Evolutionary conservation across 2,329 filamentous ascomycete species (phyloP), one percentile per base, ranked within the genome.

Genomic region (Ascosphaera apis): DNA sequence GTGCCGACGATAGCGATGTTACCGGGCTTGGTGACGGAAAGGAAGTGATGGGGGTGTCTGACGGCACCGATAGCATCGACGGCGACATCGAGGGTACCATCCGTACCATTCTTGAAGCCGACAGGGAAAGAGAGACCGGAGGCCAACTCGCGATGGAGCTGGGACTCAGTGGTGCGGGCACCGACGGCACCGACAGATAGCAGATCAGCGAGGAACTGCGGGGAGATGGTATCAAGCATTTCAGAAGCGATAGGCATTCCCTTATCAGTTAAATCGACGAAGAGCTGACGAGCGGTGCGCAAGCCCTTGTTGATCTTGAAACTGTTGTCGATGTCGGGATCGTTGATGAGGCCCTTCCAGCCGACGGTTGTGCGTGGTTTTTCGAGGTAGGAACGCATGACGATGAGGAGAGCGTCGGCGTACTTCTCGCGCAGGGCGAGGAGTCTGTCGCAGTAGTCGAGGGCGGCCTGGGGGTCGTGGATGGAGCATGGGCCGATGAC

Each of bases 301-400:
- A 98, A 60, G 15, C 88, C 88, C 66, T 95, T 95, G 67, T 95
- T 95, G 63, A 98, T 95, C 61, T 93, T 75, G 76, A 92, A 95
- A 57, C 78, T 88, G 56, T 92, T 86, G 58, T 95, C 84, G 52
- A 98, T 91, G 51, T 95, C 86, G 2, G 88, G 88, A 58, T 98
- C 88, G 55, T 98, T 95, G 63, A 98, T 91, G 48, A 98, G 64
- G 35, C 88, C 88, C 65, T 98, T 98, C 88, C 88, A 98, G 46
- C 88, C 88, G 18, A 98, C 82, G 0, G 88, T 98, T 18, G 88
- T 98, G 44, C 88, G 75, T 15, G 88, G 88, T 67, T 98, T 98
- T 67, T 98, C 88, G 41, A 98, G 72, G 69, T 98, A 98, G 43
- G 82, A 80, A 47, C 88, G 79, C 88, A 98, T 98, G 42, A 98